Conservation (phyloP, 1,284 basidiomycete genomes). For the Pholiota adiposa region DNA sequence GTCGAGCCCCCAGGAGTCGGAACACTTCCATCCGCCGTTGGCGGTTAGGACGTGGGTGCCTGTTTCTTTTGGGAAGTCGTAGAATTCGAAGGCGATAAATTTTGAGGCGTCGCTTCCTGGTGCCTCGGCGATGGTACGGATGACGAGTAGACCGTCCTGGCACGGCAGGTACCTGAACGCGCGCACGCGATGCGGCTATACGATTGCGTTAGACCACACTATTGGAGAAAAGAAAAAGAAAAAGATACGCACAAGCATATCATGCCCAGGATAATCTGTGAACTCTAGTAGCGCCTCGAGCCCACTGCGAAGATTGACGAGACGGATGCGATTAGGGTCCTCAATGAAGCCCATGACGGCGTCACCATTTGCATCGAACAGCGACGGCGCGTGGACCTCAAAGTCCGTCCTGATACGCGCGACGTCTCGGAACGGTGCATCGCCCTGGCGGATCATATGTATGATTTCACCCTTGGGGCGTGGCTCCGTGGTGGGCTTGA, state of each 20-base stretch:
- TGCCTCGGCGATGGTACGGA: conserved; percentile 45
- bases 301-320: conserved; percentile 2
- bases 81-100: conserved; percentile 35
- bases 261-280: conserved; percentile 16
- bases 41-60: conserved; percentile 21
- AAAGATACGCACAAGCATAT: conserved; percentile 5
- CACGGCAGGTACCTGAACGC: conserved; percentile 57
- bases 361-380: conserved; percentile 35
- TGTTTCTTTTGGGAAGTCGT: conserved; percentile 32
- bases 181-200: conserved; percentile 47
- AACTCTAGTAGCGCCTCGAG: conserved; percentile 11
- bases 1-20: conserved; percentile 21
- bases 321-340: conserved; percentile 8
- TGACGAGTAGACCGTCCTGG: conserved; percentile 58
- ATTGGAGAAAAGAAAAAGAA: no score
- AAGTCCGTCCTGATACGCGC: conserved; percentile 17
- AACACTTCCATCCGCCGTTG: conserved; percentile 23
- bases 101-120: conserved; percentile 19
- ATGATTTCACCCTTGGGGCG: conserved; percentile 32
- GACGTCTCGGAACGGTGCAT: conserved; percentile 22
- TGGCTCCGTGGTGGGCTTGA: conserved; percentile 48
- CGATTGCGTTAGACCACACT: conserved; percentile 14
- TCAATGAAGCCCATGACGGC: conserved; percentile 21
- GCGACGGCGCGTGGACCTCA: conserved; percentile 51
- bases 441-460: conserved; percentile 4